Conservation (phyloP, 164 flowering plant species). For the Berberis thunbergii region DNA sequence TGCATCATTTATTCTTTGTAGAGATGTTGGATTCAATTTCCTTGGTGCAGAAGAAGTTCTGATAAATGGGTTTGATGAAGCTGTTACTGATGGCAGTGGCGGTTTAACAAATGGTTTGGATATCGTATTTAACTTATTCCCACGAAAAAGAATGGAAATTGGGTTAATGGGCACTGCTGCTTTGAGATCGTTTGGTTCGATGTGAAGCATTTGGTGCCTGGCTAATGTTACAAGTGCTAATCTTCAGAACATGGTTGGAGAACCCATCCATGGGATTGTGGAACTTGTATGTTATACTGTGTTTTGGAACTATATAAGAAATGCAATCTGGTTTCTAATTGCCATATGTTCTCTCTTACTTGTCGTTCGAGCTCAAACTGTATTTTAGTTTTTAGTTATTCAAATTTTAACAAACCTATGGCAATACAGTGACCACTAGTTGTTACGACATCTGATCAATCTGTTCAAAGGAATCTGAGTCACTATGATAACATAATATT, state of each 20-base stretch:
- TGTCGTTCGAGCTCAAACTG: too few species aligned
- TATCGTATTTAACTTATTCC: conserved; percentile 14
- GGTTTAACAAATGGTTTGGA: conserved; percentile 12
- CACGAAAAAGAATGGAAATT: conserved; percentile 1
- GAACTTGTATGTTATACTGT: not conserved
- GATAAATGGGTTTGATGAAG: conserved; percentile 3
- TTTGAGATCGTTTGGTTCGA: not conserved
- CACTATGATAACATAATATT: too few species aligned
- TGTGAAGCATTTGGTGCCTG: not conserved
- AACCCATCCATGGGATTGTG: not conserved
- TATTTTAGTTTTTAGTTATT: too few species aligned
- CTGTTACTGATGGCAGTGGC: conserved; percentile 11
- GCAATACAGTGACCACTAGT: too few species aligned
- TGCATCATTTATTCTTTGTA: conserved; percentile 3
- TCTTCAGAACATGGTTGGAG: not conserved
- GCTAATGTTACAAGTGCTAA: not conserved
- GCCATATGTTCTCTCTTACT: not conserved
- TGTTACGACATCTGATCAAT: too few species aligned
- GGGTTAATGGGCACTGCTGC: not conserved
- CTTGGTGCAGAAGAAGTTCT: conserved; percentile 3
- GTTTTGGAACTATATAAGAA: not conserved
- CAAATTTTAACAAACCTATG: too few species aligned
- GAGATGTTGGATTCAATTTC: conserved; percentile 5
- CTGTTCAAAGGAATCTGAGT: too few species aligned
- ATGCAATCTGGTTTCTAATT: not conserved